Evolutionary conservation across 306 rosid species (phyloP), one percentile per base, ranked within the genome.

Genomic region (Urtica urens): DNA sequence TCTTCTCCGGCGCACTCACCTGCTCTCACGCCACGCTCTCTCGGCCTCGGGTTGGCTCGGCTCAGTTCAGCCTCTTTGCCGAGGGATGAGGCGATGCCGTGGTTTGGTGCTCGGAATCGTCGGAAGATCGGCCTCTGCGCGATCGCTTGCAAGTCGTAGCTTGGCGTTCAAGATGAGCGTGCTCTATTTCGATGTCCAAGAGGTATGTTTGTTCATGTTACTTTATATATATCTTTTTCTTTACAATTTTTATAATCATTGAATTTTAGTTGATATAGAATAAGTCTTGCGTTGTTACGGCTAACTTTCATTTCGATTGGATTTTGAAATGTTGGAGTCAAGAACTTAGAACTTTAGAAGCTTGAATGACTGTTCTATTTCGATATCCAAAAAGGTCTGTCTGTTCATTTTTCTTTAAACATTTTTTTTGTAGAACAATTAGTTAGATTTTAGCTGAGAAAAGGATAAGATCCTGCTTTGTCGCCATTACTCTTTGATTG

Each of bases 11-110:
- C 78, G 96, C 29, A 92, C 99, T 26, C 96, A 92, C 63, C 71
- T 82, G 3, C 96, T 92, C 46, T 85, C 99, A 19, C 96, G 93
- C 48, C 96, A 92, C 26, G 26, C 96, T 0, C 85, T 92, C 20
- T 85, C 99, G 0, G 82, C 96, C 40, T 85, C 99, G 1, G 94
- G 96, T 0, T 92, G 99, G 96, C 95, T 82, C n/a, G 99, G 99
- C 8, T 82, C 99, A 10, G 77, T 92, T 0, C 99, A 85, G 76
- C 99, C 96, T 5, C 83, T 92, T 49, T 92, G 94, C 65, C 87
- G 96, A 0, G 99, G 99, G 38, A 92, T 92, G 99, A 70, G 99
- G 41, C 79, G 99, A 22, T 92, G 99, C 52, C 90, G 99, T 7
- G 99, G 99, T 3, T 62, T 92, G 67, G 99, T 81, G 17, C 62